Base-by-base conservation (phyloP, 2,329 filamentous ascomycete genomes). In the Stachybotrys elegans region DNA sequence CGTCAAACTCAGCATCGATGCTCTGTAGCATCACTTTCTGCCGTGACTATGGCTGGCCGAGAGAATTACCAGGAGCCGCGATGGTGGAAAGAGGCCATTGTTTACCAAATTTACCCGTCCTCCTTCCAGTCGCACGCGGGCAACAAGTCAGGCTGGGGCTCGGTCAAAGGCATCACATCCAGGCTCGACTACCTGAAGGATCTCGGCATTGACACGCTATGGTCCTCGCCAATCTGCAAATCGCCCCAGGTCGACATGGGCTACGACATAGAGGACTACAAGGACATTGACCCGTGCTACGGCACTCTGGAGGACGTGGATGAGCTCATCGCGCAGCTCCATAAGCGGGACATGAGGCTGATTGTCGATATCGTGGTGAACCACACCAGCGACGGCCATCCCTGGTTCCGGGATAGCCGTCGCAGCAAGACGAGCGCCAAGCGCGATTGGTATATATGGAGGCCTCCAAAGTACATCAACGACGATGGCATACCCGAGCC, bases 351-450 rank as follows among this genome's bases (percentile, higher is more conserved):
- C 3, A 85, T 89, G 76, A 84, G 81, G 57, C 67, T 89, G 11
- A 73, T 89, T 19, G 74, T 88, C 52, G 85, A 89, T 54, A 65
- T 89, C 9, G 86, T 89, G 2, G 77, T 88, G 43, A 89, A 88
- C 49, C 85, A 90, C 59, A 88, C 84, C 1, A 70, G 63, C 35
- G 62, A 72, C 48, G 66, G 80, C 57, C 77, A 81, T 51, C 62
- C 67, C 25, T 82, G 78, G 78, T 82, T 82, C 60, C 63, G 71
- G 38, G 70, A 79, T 51, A 75, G 76, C n/a, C 67, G 73, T 42
- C 72, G 70, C 47, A 73, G 70, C 22, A 79, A 73, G 52, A 62
- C 71, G 46, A 78, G 70, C 57, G 63, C 70, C 2, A 78, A 78
- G 53, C 65, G 79, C 23, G 72, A 81, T 58, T 84, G 75, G 72